Percentiles rank a stretch among this genome's conserved stretches.
phyloP scores from a whole-genome alignment of 108 stramenopile genomes.

The Nannochloropsis salina region DNA sequence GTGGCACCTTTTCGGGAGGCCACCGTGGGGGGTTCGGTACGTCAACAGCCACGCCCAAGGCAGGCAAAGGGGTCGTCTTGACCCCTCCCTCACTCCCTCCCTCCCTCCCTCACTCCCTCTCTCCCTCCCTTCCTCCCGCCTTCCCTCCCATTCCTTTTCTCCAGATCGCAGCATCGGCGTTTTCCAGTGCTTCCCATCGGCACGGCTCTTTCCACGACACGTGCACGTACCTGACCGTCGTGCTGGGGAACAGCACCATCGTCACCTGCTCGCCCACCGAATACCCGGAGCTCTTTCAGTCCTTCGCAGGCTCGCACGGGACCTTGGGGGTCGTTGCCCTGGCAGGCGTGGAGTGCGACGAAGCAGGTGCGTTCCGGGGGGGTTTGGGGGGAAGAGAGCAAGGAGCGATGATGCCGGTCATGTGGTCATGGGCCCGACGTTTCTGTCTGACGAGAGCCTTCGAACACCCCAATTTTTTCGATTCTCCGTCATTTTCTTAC shows the following conservation, averaged over 20 bases:
- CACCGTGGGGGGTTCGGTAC: neutral
- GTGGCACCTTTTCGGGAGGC: neutral
- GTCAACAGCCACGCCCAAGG: neutral
- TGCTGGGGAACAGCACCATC: neutral
- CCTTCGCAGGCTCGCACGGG: neutral
- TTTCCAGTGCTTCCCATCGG: neutral
- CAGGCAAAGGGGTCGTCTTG: neutral
- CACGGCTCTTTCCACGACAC: slow-evolving; percentile 17
- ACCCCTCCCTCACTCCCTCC: neutral
- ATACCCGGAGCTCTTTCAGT: neutral
- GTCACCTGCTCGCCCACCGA: neutral
- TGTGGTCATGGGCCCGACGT: too few relatives aligned
- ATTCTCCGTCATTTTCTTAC: neutral
- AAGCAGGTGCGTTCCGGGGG: neutral
- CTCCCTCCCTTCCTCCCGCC: neutral
- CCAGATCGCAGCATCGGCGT: neutral
- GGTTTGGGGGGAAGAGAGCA: neutral
- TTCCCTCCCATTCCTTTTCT: neutral
- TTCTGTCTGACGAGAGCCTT: too few relatives aligned
- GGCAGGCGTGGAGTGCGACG: neutral
- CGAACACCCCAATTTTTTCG: neutral
- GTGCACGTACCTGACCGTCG: slow-evolving; percentile 16
- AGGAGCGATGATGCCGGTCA: neutral
- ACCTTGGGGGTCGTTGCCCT: neutral
- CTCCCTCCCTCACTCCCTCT: neutral